phyloP scores from a whole-genome alignment of 2,329 filamentous ascomycete species.

The Apiospora sp. region DNA sequence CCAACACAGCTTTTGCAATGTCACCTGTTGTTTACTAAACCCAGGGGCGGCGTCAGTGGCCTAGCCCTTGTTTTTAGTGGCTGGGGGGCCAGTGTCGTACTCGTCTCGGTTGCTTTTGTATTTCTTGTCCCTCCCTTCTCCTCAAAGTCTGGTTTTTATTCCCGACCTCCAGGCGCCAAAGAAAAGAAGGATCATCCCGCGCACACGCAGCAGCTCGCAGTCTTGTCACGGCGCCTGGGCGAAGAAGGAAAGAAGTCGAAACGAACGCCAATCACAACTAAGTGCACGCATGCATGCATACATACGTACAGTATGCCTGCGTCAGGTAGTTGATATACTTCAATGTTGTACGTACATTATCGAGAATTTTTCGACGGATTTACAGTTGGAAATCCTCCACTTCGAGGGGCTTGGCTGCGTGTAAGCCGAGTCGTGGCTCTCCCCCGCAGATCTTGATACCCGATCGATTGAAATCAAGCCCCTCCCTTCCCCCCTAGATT shows the following conservation, averaged over 20 bases:
- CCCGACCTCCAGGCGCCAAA: background rate
- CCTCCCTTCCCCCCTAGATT: background rate
- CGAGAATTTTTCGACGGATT: background rate
- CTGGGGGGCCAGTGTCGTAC: background rate
- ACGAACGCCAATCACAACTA: background rate
- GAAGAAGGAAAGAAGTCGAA: background rate
- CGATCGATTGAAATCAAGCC: conserved; percentile 9
- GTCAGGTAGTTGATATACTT: no score
- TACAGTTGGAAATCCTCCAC: no score
- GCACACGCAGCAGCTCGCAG: background rate
- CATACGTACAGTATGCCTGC: no score
- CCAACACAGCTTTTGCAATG: background rate
- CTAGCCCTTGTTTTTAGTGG: background rate
- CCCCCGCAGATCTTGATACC: conserved; percentile 18
- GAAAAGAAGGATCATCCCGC: background rate
- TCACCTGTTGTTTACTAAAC: background rate
- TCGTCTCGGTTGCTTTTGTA: background rate
- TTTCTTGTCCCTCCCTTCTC: background rate
- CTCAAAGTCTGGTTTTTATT: no score
- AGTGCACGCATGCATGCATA: background rate
- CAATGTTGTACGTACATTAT: no score
- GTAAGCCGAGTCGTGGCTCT: background rate
- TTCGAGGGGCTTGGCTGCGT: no score
- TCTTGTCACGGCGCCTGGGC: background rate
- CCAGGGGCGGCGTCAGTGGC: background rate